These are phyloP conservation scores for Clarireedia hainanense DNA, from an alignment of 2,329 filamentous ascomycete genomes.

Conservation along the genomic window DNA sequence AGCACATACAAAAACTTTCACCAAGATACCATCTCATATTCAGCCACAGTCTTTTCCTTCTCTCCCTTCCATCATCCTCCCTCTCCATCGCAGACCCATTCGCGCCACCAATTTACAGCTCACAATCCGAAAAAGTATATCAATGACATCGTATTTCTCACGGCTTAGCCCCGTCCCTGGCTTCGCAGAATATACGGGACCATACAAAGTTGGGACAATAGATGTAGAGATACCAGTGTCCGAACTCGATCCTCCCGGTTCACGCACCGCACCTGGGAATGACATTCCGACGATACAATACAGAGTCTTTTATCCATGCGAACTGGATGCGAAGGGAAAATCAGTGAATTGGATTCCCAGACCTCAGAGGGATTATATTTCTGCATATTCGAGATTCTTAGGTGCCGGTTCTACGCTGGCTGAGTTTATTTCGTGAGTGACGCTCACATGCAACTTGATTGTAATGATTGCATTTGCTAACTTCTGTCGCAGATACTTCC, in stretches of 20 bases:
- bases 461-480: neutral
- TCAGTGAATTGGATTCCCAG: constrained; percentile 68
- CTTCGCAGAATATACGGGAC: constrained; percentile 70
- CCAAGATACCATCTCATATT: neutral
- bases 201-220: constrained; percentile 69
- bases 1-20: neutral
- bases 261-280: constrained; percentile 32
- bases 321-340: constrained; percentile 36
- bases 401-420: constrained; percentile 54
- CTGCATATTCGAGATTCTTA: constrained; percentile 69
- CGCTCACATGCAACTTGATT: neutral
- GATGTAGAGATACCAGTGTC: constrained; percentile 72
- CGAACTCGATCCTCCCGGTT: constrained; percentile 46
- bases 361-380: constrained; percentile 66
- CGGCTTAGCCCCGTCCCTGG: constrained; percentile 59
- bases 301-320: constrained; percentile 73
- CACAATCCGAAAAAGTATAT: neutral
- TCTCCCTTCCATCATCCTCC: neutral
- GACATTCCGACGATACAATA: constrained; percentile 68
- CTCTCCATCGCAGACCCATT: neutral
- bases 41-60: no score
- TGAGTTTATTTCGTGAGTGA: constrained; percentile 50
- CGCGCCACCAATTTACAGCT: neutral
- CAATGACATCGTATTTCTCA: constrained; percentile 31
- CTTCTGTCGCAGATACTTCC: constrained; percentile 46